Evolutionary conservation across 2,329 filamentous ascomycete genomes (phyloP), one percentile per base, ranked within the genome.

Genomic region (Exserohilum turcica): DNA sequence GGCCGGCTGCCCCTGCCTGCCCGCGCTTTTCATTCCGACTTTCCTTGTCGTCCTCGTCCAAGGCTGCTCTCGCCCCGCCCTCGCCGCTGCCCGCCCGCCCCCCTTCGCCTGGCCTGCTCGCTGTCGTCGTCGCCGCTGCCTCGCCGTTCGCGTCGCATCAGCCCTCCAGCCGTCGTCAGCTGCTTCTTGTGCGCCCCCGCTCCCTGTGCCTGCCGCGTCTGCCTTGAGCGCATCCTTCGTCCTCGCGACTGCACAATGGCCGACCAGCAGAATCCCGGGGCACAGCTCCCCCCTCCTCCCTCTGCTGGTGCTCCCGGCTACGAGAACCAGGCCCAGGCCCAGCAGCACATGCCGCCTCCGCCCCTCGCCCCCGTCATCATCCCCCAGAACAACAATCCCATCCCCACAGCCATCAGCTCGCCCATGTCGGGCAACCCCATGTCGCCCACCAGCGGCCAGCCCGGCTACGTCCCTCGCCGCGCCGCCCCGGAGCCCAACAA

Each of bases 401-500:
- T 97, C 70, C 92, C 92, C 43, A 95, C 91, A 27, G 91, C 92
- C 59, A 92, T 97, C 70, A 92, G 89, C 59, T 96, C 91, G 54
- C 92, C 92, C 40, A 86, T 92, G 84, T 89, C 88, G 42, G 86
- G 86, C 66, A 82, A 80, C 54, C 85, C 96, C 73, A 87, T 94
- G 83, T 97, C 94, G 48, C 92, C 94, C 9, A 89, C 87, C 70
- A 92, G 88, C 68, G 87, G 87, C 56, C 90, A 87, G 57, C 62
- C 70, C 27, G 88, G 88, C 59, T 94, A 91, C 72, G 86, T 90
- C 48, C 63, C 71, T 38, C 89, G 94, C 68, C 92, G 94, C 73
- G 90, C 92, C 56, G 94, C 94, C 46, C 94, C 94, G 50, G 94
- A 99, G 81, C 94, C 94, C 60, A 99, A 99, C 82, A 99, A 99